Conservation (phyloP, 2,329 filamentous ascomycete genomes). For the Fusarium sacchari region DNA sequence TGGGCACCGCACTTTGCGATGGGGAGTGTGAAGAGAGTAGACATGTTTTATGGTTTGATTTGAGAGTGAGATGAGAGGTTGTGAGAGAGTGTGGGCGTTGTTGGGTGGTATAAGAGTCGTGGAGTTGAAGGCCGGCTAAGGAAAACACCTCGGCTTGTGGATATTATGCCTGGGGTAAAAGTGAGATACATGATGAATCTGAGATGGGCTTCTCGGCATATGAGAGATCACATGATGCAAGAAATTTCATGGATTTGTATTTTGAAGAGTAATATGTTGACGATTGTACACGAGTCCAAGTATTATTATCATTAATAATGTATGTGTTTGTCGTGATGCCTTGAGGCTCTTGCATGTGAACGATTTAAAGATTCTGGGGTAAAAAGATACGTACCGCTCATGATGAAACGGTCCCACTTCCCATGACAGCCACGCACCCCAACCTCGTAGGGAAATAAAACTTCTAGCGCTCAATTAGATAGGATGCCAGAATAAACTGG, state of each 20-base stretch:
- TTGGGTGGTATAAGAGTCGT: constrained; percentile 1
- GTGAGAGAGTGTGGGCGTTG: neutral
- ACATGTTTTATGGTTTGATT: constrained; percentile 12
- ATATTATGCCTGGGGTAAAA: constrained; percentile 5
- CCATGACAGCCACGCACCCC: constrained; percentile 25
- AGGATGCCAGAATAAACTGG: neutral
- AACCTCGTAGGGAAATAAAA: neutral
- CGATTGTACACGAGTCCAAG: fast-evolving
- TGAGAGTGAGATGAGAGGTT: neutral
- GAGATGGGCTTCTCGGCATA: constrained; percentile 8
- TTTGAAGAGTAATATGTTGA: fast-evolving
- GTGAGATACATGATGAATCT: neutral
- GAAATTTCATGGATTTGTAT: fast-evolving
- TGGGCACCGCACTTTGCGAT: constrained; percentile 60
- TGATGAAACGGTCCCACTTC: constrained; percentile 32
- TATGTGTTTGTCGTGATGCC: neutral
- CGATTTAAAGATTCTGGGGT: constrained; percentile 19
- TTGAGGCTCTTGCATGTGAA: constrained; percentile 24
- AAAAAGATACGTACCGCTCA: constrained; percentile 25
- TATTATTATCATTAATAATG: neutral
- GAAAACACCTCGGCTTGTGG: constrained; percentile 36
- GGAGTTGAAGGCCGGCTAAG: constrained; percentile 8
- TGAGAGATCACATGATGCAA: constrained; percentile 13
- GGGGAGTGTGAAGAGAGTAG: constrained; percentile 58
- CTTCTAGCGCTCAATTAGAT: neutral